Percentiles rank a stretch among this genome's conserved stretches.
These are phyloP conservation scores for Aspergillus costaricaensis DNA, from an alignment of 2,329 filamentous ascomycete genomes.

Conservation along the genomic window DNA sequence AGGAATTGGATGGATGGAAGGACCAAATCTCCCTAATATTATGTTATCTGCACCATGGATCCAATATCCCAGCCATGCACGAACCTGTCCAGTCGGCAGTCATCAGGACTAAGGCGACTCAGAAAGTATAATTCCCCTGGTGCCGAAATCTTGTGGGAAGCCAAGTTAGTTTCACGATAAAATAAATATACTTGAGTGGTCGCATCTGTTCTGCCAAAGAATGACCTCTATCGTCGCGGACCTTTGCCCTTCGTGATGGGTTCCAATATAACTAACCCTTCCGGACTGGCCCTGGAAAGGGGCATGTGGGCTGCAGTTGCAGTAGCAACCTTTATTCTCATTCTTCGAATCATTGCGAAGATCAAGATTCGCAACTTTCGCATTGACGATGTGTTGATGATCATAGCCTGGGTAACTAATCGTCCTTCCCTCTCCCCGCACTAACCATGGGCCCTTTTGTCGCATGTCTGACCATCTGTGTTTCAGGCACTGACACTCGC, in stretches of 20 bases:
- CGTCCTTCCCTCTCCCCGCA: background rate
- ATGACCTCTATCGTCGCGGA: background rate
- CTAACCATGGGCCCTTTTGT: background rate
- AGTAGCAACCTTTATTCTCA: slow-evolving; percentile 29
- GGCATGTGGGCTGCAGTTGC: slow-evolving; percentile 33
- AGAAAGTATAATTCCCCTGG: background rate
- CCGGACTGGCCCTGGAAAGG: slow-evolving; percentile 25
- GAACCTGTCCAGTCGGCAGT: background rate
- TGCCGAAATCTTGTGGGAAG: background rate
- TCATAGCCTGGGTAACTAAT: slow-evolving; percentile 27
- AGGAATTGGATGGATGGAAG: background rate
- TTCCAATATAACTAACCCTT: slow-evolving; percentile 8
- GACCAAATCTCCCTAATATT: slow-evolving; percentile 1
- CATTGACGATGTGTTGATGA: slow-evolving; percentile 34
- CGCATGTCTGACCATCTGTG: background rate
- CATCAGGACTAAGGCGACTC: background rate
- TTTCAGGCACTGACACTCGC: slow-evolving; percentile 26
- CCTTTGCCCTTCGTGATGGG: background rate
- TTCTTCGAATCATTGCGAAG: slow-evolving; percentile 31
- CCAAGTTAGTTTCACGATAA: background rate
- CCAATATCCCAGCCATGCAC: slow-evolving; percentile 1
- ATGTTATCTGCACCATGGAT: slow-evolving; percentile 9
- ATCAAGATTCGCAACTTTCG: slow-evolving; percentile 32
- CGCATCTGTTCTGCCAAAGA: background rate
- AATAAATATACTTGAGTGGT: background rate